Evolutionary conservation across 2,329 filamentous ascomycete genomes (phyloP).

Genomic region (Beauveria asiatica): DNA sequence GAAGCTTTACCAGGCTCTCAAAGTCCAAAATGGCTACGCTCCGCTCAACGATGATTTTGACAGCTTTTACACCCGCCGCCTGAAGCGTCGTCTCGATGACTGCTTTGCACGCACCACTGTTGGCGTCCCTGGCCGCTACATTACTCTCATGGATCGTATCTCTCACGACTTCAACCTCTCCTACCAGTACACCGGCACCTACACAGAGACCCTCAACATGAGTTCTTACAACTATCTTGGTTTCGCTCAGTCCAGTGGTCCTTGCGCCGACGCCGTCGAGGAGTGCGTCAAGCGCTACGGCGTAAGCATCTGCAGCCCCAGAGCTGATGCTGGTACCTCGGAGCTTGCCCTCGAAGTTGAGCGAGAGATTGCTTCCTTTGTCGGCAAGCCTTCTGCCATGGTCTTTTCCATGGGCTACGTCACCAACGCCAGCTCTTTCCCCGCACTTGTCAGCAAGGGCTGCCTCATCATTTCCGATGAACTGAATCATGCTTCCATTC

Average conservation of each 20-base stretch:
- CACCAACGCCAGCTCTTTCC: slow-evolving; percentile 89
- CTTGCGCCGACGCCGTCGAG: slow-evolving; percentile 89
- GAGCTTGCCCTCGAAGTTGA: slow-evolving; percentile 88
- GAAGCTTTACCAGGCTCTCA: slow-evolving; percentile 73
- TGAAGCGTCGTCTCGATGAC: slow-evolving; percentile 94
- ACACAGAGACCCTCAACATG: slow-evolving; percentile 93
- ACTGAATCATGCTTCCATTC: slow-evolving; percentile 95
- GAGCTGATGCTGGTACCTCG: slow-evolving; percentile 75
- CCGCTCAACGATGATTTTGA: slow-evolving; percentile 97
- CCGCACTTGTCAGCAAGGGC: slow-evolving; percentile 84
- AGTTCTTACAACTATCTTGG: slow-evolving; percentile 99
- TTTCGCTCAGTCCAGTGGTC: slow-evolving; percentile 94
- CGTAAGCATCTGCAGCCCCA: slow-evolving; percentile 71
- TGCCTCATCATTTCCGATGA: slow-evolving; percentile 94
- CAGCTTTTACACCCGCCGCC: slow-evolving; percentile 88
- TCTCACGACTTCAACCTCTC: slow-evolving; percentile 87
- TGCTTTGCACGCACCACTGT: slow-evolving; percentile 90
- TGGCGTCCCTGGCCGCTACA: slow-evolving; percentile 87
- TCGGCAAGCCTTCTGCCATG: slow-evolving; percentile 90
- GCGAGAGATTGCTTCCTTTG: slow-evolving; percentile 78
- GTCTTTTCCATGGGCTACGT: slow-evolving; percentile 99
- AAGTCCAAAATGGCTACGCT: slow-evolving; percentile 79
- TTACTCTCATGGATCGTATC: slow-evolving; percentile 83
- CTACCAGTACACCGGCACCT: slow-evolving; percentile 82
- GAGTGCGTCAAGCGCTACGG: slow-evolving; percentile 78